phyloP scores from a whole-genome alignment of 352 stramenopile genomes.

The Pythium rishiriense region DNA sequence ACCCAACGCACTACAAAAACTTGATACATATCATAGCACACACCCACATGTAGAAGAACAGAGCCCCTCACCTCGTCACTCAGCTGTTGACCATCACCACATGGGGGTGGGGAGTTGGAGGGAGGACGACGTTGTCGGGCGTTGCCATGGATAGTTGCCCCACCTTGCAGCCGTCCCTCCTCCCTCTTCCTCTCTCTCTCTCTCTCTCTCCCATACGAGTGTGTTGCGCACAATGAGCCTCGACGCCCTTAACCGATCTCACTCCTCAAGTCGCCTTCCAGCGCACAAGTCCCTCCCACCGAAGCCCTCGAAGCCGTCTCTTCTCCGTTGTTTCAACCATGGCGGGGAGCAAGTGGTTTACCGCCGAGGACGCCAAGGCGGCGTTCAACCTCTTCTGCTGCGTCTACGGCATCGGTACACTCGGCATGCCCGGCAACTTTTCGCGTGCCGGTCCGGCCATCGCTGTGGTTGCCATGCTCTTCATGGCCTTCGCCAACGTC shows the following conservation, averaged over 20 bases:
- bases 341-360: constrained; percentile 41
- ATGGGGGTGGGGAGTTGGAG: too few relatives aligned
- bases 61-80: too few relatives aligned
- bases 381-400: constrained; percentile 61
- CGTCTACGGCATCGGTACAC: constrained; percentile 63
- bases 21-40: too few relatives aligned
- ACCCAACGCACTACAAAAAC: too few relatives aligned
- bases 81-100: too few relatives aligned
- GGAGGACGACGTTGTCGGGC: too few relatives aligned
- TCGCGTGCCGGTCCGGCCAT: constrained; percentile 47
- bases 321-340: constrained; percentile 5
- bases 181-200: too few relatives aligned
- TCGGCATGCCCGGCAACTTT: constrained; percentile 69
- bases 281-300: constrained; percentile 7
- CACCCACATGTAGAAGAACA: too few relatives aligned
- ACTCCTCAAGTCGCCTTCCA: constrained; percentile 4
- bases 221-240: too few relatives aligned
- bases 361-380: constrained; percentile 50
- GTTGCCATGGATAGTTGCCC: too few relatives aligned
- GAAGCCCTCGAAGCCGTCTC: neutral
- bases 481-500: constrained; percentile 69
- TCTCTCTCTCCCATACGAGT: too few relatives aligned
- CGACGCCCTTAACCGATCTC: neutral
- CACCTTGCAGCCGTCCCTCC: too few relatives aligned
- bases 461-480: constrained; percentile 46